Evolutionary conservation across 2,329 filamentous ascomycete species (phyloP).

Genomic region (Knufia fluminis): DNA sequence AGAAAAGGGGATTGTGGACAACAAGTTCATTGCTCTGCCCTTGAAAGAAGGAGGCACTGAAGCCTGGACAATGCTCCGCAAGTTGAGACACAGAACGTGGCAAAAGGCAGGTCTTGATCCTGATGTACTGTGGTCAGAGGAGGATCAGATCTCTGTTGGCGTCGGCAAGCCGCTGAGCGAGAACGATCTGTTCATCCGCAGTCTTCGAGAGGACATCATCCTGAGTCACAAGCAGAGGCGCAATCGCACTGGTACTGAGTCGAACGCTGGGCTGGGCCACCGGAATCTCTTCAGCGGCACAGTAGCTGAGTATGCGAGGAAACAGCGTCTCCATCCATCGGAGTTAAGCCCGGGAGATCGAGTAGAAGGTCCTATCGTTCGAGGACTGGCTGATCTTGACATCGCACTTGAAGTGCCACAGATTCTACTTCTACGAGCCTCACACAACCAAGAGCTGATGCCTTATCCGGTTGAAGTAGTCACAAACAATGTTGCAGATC

Average conservation of each 20-base stretch:
- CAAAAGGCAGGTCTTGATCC: slow-evolving; percentile 40
- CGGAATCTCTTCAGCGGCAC: background rate
- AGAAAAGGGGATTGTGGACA: slow-evolving; percentile 38
- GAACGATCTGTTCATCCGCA: slow-evolving; percentile 18
- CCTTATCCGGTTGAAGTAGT: background rate
- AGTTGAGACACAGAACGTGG: slow-evolving; percentile 40
- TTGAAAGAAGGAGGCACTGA: slow-evolving; percentile 40
- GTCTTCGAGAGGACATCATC: slow-evolving; percentile 20
- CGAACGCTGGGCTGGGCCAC: no score
- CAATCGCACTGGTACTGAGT: background rate
- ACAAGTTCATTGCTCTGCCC: slow-evolving; percentile 35
- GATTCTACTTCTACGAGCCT: slow-evolving; percentile 7
- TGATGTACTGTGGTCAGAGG: slow-evolving; percentile 38
- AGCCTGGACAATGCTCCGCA: slow-evolving; percentile 41
- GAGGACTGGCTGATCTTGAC: background rate
- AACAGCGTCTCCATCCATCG: background rate
- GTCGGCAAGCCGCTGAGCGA: slow-evolving; percentile 19
- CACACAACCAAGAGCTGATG: slow-evolving; percentile 7
- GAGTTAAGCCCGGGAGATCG: background rate
- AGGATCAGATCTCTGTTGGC: slow-evolving; percentile 35
- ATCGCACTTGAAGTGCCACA: background rate
- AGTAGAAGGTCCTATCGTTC: background rate
- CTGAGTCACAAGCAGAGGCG: slow-evolving; percentile 11
- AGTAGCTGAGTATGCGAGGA: background rate
- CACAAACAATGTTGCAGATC: background rate